Evolutionary conservation across 2,329 filamentous ascomycete genomes (phyloP).

Genomic region (Fusarium praegraminearum): DNA sequence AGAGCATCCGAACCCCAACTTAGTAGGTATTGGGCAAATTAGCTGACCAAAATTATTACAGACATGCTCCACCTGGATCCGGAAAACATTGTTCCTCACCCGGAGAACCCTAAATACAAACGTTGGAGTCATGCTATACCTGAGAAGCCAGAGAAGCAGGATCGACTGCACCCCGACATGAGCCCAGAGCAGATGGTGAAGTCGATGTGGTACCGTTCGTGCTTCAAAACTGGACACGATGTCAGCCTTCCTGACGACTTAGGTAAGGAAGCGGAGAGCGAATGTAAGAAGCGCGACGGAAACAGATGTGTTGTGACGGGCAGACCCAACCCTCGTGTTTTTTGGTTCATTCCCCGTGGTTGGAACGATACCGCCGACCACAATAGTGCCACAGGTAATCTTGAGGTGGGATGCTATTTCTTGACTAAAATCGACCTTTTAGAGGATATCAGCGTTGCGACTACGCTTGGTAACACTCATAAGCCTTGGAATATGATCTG

Average conservation of each 20-base stretch:
- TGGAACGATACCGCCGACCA: neutral
- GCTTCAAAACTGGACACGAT: neutral
- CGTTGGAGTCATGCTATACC: neutral
- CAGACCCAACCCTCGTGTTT: neutral
- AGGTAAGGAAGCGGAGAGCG: neutral
- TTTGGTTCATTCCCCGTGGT: neutral
- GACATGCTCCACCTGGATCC: neutral
- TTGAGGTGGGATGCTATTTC: fast-evolving
- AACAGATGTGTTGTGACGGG: neutral
- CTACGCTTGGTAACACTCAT: neutral
- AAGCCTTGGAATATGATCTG: neutral
- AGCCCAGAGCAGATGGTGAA: fast-evolving
- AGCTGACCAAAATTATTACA: neutral
- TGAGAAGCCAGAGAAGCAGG: neutral
- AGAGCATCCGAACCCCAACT: neutral
- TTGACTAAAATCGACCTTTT: neutral
- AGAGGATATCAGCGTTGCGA: fast-evolving
- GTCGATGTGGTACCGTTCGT: neutral
- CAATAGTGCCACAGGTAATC: neutral
- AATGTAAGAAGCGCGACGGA: neutral
- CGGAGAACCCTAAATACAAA: no score
- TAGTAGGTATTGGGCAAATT: fast-evolving
- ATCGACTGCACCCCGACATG: neutral
- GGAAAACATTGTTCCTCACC: neutral
- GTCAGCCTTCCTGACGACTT: no score